Percentiles rank a stretch among this genome's conserved stretches.
These are phyloP conservation scores for Suillus lakei DNA, from an alignment of 768 basidiomycete species.

Conservation along the genomic window DNA sequence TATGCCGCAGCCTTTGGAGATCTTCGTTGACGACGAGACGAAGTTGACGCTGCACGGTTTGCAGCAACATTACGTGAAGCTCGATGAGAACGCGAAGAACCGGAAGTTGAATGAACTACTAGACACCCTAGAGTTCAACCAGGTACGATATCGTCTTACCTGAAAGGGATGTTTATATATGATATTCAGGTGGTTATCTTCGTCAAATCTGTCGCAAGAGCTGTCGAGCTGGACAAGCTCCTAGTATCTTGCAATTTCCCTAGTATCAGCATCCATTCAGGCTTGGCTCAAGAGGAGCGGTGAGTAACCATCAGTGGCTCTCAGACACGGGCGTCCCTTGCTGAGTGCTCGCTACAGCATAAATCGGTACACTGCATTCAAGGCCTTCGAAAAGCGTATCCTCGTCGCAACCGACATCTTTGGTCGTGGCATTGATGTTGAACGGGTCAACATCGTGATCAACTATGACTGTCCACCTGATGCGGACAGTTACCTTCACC, in stretches of 20 bases:
- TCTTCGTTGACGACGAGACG: conserved; percentile 99
- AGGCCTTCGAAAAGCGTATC: conserved; percentile 99
- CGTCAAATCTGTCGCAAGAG: conserved; percentile 96
- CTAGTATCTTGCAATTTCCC: conserved; percentile 98
- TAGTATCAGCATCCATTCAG: conserved; percentile 96
- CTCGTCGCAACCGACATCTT: conserved; percentile 99
- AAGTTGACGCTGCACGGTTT: conserved; percentile 97
- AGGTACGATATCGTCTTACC: conserved; percentile 50
- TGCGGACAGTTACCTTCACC: conserved; percentile 97
- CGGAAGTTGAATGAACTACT: conserved; percentile 95
- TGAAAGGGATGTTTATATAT: neutral
- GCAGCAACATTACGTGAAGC: conserved; percentile 98
- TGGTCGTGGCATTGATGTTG: conserved; percentile 98
- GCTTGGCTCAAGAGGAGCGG: conserved; percentile 95
- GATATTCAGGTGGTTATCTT: conserved; percentile 93
- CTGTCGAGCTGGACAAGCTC: conserved; percentile 94
- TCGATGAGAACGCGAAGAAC: conserved; percentile 95
- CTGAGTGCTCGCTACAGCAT: conserved; percentile 62
- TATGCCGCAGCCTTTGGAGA: conserved; percentile 84
- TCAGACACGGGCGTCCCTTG: neutral
- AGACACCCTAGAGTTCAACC: conserved; percentile 97
- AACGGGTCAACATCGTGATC: conserved; percentile 98
- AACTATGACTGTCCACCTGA: conserved; percentile 99
- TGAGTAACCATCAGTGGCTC: conserved; percentile 43
- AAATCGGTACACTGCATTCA: conserved; percentile 95